Evolutionary conservation across 169 alveolate species (phyloP), one percentile per base, ranked within the genome.

Genomic region (Plasmodium cynomolgi): DNA sequence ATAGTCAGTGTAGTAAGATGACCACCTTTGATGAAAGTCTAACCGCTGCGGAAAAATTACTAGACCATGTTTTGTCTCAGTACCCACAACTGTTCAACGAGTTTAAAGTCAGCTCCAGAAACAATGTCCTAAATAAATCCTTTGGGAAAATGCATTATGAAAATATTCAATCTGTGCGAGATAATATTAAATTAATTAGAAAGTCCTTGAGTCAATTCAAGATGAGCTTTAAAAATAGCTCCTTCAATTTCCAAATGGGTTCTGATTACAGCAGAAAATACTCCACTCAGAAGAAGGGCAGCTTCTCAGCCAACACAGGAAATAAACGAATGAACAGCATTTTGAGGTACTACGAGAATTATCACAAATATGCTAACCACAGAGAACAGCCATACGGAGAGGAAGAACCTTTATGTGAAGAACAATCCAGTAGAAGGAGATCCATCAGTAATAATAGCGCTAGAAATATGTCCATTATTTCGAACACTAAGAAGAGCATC

Each of bases 81-180:
- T 85, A 85, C 71, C 93, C 93, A 3, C 85, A 75, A 33, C 8
- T 85, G 26, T 77, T 85, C 62, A 85, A 75, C 71, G 93, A 85
- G 20, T 34, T 85, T 77, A 79, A 56, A 85, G 80, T 71, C 13
- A 85, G 44, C 62, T 85, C 85, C 68, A 85, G 93, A 85, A 85
- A 54, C 62, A 74, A 85, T 44, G 58, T 85, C 6, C 41, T 79
- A 85, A 85, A 85, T 85, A 85, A 85, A 37, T 85, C 93, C 29
- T 75, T 74, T 54, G 93, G 93, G 50, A 85, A 85, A 85, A 85
- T 85, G 85, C 93, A 85, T 34, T 85, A 85, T 75, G 93, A 85
- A 85, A 85, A 85, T 56, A 85, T 85, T 4, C 93, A 85, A 29
- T 81, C 93, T 75, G 93, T 71, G 3, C 13, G 85, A 15, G 93